phyloP scores from a whole-genome alignment of 2,329 filamentous ascomycete genomes.

The Claviceps humidiphila region DNA sequence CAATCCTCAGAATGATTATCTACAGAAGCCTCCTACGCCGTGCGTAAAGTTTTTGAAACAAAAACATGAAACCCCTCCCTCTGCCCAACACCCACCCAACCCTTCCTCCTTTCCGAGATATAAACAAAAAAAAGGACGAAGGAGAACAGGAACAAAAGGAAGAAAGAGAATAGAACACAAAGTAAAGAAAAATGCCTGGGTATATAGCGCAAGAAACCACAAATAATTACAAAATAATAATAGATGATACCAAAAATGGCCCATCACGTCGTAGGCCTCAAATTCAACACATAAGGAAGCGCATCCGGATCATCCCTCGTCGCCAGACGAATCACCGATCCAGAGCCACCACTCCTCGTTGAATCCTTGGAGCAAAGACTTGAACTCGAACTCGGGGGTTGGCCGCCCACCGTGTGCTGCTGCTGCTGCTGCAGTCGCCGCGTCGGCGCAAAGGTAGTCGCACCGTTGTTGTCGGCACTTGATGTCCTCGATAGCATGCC shows the following conservation, averaged over 20 bases:
- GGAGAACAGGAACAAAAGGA: neutral
- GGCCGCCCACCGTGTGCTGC: conserved; percentile 25
- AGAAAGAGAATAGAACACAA: neutral
- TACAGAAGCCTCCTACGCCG: no score
- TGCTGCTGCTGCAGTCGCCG: conserved; percentile 11
- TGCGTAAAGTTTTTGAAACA: no score
- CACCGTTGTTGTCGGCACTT: conserved; percentile 25
- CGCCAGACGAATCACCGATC: conserved; percentile 36
- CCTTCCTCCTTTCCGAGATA: neutral
- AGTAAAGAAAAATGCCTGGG: no score
- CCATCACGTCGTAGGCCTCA: conserved; percentile 16
- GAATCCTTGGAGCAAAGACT: conserved; percentile 24
- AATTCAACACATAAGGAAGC: conserved; percentile 25
- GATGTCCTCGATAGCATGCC: conserved; percentile 22
- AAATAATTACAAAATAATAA: no score
- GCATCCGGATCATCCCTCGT: conserved; percentile 20
- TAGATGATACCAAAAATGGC: no score
- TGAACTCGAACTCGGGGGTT: conserved; percentile 23
- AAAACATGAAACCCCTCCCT: no score
- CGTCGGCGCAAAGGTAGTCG: conserved; percentile 31
- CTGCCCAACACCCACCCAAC: neutral
- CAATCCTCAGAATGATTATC: no score
- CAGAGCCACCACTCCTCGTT: conserved; percentile 21
- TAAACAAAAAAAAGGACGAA: neutral
- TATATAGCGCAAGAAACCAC: no score